These are phyloP conservation scores for Vitis hybrid DNA, from an alignment of 177 flowering plant genomes.

Conservation along the genomic window DNA sequence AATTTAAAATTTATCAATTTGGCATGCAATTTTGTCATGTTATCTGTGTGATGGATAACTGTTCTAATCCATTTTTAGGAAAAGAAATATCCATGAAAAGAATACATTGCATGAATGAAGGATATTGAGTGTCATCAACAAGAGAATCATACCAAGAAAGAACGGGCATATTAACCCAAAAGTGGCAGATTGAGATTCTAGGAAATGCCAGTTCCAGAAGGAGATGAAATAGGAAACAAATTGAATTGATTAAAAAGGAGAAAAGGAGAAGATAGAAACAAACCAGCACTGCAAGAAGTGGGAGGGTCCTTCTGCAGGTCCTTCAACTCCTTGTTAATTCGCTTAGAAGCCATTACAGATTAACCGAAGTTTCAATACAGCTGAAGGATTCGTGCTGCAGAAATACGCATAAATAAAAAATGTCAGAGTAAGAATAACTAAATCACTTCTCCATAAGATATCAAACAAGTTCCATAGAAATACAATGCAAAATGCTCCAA, in stretches of 20 bases:
- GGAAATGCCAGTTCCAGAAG: background rate
- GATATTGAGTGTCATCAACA: background rate
- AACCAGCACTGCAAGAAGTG: conserved; percentile 43
- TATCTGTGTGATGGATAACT: no score
- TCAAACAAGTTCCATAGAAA: no score
- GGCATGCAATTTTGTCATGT: no score
- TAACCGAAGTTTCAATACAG: background rate
- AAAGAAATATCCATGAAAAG: no score
- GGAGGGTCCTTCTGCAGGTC: conserved; percentile 43
- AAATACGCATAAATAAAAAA: background rate
- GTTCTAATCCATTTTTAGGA: no score
- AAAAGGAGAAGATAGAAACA: background rate
- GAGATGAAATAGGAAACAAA: background rate
- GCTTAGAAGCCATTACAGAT: conserved; percentile 30
- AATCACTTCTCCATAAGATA: background rate
- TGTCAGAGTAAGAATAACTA: background rate
- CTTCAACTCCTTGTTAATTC: conserved; percentile 41
- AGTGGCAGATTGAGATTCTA: background rate
- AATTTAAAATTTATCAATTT: no score
- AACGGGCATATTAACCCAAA: background rate
- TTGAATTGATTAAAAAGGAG: background rate
- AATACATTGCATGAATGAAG: no score
- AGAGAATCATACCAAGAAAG: background rate
- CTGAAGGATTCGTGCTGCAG: background rate
- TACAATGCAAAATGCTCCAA: no score